Evolutionary conservation across 1,284 basidiomycete genomes (phyloP).

Genomic region (Boletellus deceptivus): DNA sequence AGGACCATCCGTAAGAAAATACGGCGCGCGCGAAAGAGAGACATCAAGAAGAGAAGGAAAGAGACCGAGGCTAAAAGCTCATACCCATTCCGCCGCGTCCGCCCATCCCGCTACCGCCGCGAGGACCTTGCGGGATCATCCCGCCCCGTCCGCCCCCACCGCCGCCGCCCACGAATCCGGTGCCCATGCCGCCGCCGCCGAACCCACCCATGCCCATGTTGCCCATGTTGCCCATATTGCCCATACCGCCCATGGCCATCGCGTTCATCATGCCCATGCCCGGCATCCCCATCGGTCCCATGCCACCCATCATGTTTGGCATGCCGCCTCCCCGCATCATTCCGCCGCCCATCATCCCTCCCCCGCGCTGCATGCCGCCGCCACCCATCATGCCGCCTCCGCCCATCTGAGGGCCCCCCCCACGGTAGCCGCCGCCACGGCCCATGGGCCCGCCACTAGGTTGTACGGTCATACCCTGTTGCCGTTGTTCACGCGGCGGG

Average conservation of each 20-base stretch:
- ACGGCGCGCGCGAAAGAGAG: conserved; percentile 26
- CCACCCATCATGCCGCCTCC: conserved; percentile 39
- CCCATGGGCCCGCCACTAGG: conserved; percentile 31
- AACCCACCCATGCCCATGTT: conserved; percentile 47
- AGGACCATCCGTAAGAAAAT: conserved; percentile 42
- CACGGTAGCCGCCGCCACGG: conserved; percentile 46
- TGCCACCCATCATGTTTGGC: conserved; percentile 44
- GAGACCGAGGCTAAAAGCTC: conserved; percentile 52
- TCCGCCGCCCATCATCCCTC: conserved; percentile 34
- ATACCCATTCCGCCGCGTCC: conserved; percentile 62
- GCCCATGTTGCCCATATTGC: no score
- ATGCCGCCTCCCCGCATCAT: conserved; percentile 36
- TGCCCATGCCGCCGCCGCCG: conserved; percentile 39
- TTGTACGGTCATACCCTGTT: conserved; percentile 34
- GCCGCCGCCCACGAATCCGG: conserved; percentile 35
- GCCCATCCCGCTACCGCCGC: conserved; percentile 42
- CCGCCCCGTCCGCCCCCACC: conserved; percentile 43
- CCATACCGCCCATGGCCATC: conserved; percentile 31
- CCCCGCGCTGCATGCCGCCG: conserved; percentile 33
- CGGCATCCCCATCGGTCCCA: conserved; percentile 38
- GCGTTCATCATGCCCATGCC: conserved; percentile 36
- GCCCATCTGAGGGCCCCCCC: conserved; percentile 37
- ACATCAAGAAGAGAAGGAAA: conserved; percentile 7
- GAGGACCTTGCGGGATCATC: conserved; percentile 62
- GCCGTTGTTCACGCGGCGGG: conserved; percentile 61